Base-by-base conservation (phyloP, 2,329 filamentous ascomycete genomes). In the Penicillium sp. region DNA sequence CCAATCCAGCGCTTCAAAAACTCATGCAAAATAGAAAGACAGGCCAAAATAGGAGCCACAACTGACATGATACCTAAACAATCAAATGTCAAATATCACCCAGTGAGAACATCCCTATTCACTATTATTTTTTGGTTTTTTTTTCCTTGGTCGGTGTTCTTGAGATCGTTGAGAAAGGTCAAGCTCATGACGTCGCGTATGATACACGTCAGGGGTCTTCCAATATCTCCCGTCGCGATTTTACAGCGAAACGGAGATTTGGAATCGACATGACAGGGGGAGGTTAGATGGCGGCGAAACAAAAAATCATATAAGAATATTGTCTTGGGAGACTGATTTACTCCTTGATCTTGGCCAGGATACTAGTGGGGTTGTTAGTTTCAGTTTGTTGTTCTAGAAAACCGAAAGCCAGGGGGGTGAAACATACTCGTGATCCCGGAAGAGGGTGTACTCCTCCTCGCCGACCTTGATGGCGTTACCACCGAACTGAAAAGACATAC, bases 311-410 rank as follows among this genome's bases (percentile, higher is more conserved):
- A 52, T 54, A 41, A 59, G 13, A 55, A 60, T 44, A 47, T 47
- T 35, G 36, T 51, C 31, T 55, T 35, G 49, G 49, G 54, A 38
- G 50, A 55, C 48, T 53, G 55, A 49, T 83, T 82, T 90, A 96
- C 85, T 97, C 93, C 81, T 91, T 96, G 86, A 99, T 96, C 89
- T 97, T 99, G 78, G 94, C 94, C 61, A 99, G 87, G 69, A 99
- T 91, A 78, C 93, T 97, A 70, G 21, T 19, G 7, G 15, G n/a
- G 23, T 19, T 19, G 47, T 56, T 9, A 56, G 53, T 39, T 45
- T 43, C 8, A 39, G 48, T 52, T 45, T 43, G 1, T 44, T 25
- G 23, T 33, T 31, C 25, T 31, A 17, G n/a, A 15, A 25, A 13
- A 17, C 35, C 5, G 1, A 54, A 13, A 8, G 44, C 9, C 1